These are phyloP conservation scores for Carallia brachiata DNA, from an alignment of 345 rosid species.

Conservation along the genomic window DNA sequence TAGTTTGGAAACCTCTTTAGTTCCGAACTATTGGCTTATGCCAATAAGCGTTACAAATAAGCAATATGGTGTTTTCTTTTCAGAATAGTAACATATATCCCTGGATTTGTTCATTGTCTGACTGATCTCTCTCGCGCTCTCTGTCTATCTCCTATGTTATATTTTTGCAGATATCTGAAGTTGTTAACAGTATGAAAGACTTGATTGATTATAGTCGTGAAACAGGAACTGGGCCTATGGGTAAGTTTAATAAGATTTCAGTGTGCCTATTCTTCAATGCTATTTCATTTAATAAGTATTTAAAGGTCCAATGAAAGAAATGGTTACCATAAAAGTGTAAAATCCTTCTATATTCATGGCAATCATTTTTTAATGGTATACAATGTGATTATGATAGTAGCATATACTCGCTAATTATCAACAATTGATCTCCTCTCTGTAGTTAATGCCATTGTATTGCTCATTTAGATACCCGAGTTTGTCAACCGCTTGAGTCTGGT, in stretches of 20 bases:
- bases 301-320: neutral
- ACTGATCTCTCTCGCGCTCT: neutral
- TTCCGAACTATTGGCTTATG: neutral
- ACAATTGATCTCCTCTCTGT: neutral
- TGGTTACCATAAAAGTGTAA: too few species aligned
- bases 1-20: neutral
- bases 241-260: conserved; percentile 43
- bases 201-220: conserved; percentile 97
- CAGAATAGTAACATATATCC: too few species aligned
- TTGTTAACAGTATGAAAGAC: conserved; percentile 98
- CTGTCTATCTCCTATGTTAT: neutral
- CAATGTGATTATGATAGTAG: neutral
- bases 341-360: too few species aligned
- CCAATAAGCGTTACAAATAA: neutral
- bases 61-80: neutral
- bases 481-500: too few species aligned
- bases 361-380: neutral
- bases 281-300: neutral
- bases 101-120: neutral
- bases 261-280: neutral
- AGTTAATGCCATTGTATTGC: neutral
- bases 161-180: conserved; percentile 79
- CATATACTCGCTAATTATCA: neutral
- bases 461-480: neutral
- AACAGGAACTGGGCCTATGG: conserved; percentile 91